A percentile compares a stretch with the other conserved stretches of the same genome.
phyloP scores from a whole-genome alignment of 2,329 filamentous ascomycete species.

The Botryotinia narcissicola region DNA sequence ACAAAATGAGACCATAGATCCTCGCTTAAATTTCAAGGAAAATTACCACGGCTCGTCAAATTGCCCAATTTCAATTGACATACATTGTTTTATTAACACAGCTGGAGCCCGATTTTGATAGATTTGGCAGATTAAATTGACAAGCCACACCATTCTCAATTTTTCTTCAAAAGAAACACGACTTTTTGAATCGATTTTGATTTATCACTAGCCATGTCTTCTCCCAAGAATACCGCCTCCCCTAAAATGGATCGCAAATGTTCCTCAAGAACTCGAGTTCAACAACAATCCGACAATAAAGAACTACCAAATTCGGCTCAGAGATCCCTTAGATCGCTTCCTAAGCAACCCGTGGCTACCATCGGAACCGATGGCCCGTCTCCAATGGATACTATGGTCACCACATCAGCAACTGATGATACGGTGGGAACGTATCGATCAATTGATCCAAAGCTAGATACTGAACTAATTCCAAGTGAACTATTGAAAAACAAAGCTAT shows the following conservation, averaged over 20 bases:
- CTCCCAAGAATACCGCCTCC: neutral
- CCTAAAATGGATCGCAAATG: neutral
- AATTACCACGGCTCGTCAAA: neutral
- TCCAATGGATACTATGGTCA: no score
- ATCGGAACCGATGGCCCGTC: no score
- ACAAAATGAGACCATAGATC: neutral
- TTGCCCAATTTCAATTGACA: neutral
- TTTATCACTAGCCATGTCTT: neutral
- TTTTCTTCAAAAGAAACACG: neutral
- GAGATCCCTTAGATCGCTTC: neutral
- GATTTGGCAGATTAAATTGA: neutral
- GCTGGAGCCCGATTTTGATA: neutral
- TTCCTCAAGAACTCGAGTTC: neutral
- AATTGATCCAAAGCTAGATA: neutral
- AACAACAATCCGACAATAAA: neutral
- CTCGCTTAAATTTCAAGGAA: neutral
- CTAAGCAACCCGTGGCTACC: no score
- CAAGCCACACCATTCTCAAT: neutral
- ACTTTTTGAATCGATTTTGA: neutral
- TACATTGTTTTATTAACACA: neutral
- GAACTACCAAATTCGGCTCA: neutral
- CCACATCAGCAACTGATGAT: fast-evolving
- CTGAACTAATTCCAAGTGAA: neutral
- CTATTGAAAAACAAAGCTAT: neutral
- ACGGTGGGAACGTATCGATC: neutral